Evolutionary conservation across 2,329 filamentous ascomycete genomes (phyloP).

Genomic region (Botrytis galanthina): DNA sequence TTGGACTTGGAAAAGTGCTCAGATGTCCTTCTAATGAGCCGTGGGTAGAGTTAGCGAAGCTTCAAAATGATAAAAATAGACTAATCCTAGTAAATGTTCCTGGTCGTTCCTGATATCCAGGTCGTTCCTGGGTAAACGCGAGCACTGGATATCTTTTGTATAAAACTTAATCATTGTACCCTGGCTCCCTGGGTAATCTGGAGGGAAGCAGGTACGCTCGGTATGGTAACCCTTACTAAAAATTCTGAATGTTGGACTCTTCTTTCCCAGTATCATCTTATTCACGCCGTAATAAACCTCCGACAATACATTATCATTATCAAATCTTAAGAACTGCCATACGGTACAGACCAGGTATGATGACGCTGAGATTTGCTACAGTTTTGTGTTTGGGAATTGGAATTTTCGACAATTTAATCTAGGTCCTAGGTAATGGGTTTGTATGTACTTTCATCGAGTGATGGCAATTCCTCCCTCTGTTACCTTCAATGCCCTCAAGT

Average conservation of each 20-base stretch:
- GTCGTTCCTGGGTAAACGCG: neutral
- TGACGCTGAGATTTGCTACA: neutral
- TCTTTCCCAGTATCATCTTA: neutral
- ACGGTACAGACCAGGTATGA: neutral
- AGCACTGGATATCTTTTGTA: neutral
- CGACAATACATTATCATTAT: neutral
- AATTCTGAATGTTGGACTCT: neutral
- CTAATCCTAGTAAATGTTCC: neutral
- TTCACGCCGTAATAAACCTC: neutral
- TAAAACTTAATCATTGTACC: neutral
- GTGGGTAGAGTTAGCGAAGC: neutral
- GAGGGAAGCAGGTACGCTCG: neutral
- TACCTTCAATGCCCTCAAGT: neutral
- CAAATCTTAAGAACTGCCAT: neutral
- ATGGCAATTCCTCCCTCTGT: neutral
- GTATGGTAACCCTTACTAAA: slow-evolving; percentile 3
- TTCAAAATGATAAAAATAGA: slow-evolving; percentile 6
- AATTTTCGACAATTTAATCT: neutral
- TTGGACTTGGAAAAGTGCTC: neutral
- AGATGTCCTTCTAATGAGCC: slow-evolving; percentile 5
- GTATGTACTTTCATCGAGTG: neutral
- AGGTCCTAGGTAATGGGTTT: neutral
- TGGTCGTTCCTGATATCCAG: neutral
- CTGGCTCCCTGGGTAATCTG: neutral
- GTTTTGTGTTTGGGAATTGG: neutral